Percentiles rank a stretch among this genome's conserved stretches.
phyloP scores from a whole-genome alignment of 306 rosid species.

The Aeschynomene evenia region DNA sequence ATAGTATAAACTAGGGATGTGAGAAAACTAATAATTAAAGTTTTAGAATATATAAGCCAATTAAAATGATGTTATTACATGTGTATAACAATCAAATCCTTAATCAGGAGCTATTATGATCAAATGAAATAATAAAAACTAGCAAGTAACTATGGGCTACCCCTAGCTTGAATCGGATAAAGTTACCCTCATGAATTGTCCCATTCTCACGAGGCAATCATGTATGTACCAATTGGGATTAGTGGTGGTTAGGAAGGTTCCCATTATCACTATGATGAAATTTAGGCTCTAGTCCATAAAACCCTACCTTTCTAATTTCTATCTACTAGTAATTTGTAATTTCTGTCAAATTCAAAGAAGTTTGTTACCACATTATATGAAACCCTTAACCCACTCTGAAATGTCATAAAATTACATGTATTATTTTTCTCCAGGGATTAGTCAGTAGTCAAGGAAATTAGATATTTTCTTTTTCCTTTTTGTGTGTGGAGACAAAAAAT shows the following conservation, averaged over 20 bases:
- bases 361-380: neutral
- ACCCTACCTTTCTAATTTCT: no score
- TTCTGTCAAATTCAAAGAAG: no score
- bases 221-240: neutral
- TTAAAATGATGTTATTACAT: no score
- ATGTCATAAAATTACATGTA: neutral
- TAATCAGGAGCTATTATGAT: neutral
- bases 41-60: no score
- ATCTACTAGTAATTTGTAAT: no score
- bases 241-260: slow-evolving; percentile 36
- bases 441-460: neutral
- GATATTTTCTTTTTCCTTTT: neutral
- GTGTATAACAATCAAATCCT: no score
- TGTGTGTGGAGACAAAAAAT: neutral
- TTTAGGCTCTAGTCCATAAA: no score
- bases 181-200: neutral
- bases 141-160: neutral
- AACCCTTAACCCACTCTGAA: neutral
- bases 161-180: neutral
- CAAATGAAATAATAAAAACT: neutral
- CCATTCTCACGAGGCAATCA: slow-evolving; percentile 18
- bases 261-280: slow-evolving; percentile 9
- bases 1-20: neutral
- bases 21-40: no score
- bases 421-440: neutral